These are phyloP conservation scores for Phytophthora multivora DNA, from an alignment of 352 stramenopile species.

Conservation along the genomic window DNA sequence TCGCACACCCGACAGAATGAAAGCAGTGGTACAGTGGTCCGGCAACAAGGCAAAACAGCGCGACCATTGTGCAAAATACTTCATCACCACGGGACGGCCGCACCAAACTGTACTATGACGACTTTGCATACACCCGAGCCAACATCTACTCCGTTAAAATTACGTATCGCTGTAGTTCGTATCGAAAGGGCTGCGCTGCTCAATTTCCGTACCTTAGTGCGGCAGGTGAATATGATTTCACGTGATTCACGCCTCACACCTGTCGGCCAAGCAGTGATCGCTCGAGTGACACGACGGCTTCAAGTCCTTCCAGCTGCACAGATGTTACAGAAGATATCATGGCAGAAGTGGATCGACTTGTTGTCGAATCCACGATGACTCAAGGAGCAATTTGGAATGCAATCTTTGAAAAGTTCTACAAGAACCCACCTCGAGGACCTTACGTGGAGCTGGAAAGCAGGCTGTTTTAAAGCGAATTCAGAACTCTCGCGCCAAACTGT, in stretches of 20 bases:
- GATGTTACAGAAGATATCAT: background rate
- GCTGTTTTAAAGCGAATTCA: background rate
- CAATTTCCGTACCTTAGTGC: background rate
- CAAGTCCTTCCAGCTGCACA: background rate
- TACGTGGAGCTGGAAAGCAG: slow-evolving; percentile 1
- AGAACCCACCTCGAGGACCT: background rate
- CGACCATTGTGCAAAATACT: too few relatives aligned
- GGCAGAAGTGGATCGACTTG: slow-evolving; percentile 2
- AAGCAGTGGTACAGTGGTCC: too few relatives aligned
- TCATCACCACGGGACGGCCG: background rate
- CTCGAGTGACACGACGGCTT: too few relatives aligned
- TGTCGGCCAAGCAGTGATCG: background rate
- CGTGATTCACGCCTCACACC: background rate
- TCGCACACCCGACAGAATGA: too few relatives aligned
- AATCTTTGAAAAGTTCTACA: slow-evolving; percentile 2
- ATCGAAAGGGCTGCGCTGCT: background rate
- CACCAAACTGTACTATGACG: slow-evolving; percentile 7
- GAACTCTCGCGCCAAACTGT: background rate
- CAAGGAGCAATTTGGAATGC: background rate
- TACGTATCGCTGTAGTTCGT: slow-evolving; percentile 1
- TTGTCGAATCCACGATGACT: background rate
- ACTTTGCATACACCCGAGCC: background rate
- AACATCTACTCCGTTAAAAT: background rate
- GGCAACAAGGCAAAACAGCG: too few relatives aligned
- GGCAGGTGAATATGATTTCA: background rate